Conservation (phyloP, 768 basidiomycete species). For the Artomyces pyxidatus region DNA sequence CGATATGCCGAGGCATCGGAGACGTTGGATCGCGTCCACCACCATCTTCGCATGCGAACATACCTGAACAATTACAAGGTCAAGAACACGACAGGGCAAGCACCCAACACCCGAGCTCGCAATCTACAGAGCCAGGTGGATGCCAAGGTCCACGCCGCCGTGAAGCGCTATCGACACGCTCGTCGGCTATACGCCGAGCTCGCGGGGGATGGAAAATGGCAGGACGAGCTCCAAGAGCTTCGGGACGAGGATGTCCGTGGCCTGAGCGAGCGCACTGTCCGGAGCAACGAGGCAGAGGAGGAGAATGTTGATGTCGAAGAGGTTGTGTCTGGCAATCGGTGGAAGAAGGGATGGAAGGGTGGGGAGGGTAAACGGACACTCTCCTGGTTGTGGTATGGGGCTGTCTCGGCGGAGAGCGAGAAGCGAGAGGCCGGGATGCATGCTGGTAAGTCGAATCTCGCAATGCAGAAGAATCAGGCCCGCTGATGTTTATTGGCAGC, state of each 20-base stretch:
- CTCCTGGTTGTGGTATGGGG: background rate
- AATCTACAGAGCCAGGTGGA: background rate
- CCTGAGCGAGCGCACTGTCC: background rate
- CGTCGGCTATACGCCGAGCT: background rate
- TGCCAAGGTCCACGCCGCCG: background rate
- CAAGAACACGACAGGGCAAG: slow-evolving; percentile 4
- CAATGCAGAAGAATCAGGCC: too few species aligned
- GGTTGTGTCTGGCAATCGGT: background rate
- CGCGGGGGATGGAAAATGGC: background rate
- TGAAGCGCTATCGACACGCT: background rate
- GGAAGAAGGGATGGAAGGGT: too few species aligned
- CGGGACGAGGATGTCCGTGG: background rate
- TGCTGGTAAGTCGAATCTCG: too few species aligned
- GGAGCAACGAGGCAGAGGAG: background rate
- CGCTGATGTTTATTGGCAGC: too few species aligned
- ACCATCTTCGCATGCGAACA: slow-evolving; percentile 2
- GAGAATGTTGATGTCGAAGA: background rate
- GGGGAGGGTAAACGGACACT: background rate
- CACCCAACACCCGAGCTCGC: slow-evolving; percentile 3
- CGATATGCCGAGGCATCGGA: slow-evolving; percentile 7
- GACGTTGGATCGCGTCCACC: slow-evolving; percentile 2
- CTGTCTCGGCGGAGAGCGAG: background rate
- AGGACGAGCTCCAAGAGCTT: background rate
- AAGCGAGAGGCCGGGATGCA: too few species aligned
- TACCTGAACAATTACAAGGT: slow-evolving; percentile 4